These are phyloP conservation scores for Verticillium nubilum DNA, from an alignment of 2,329 filamentous ascomycete species.

Conservation along the genomic window DNA sequence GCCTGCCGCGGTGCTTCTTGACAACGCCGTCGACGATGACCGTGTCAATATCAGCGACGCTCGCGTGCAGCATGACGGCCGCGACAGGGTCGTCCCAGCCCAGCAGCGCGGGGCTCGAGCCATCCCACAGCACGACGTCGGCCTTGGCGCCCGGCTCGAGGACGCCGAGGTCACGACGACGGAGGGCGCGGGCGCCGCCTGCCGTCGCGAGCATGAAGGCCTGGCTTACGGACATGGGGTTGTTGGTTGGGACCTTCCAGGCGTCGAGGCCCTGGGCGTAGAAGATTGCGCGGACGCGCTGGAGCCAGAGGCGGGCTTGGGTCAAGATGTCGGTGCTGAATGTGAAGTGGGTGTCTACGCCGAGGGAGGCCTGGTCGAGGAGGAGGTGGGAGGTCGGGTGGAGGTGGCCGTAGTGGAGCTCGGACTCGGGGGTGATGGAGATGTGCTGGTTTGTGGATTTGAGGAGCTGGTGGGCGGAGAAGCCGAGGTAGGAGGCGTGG, in stretches of 20 bases:
- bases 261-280: conserved; percentile 30
- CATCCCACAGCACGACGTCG: conserved; percentile 48
- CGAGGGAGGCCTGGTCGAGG: conserved; percentile 46
- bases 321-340: conserved; percentile 44
- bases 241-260: conserved; percentile 38
- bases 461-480: conserved; percentile 32
- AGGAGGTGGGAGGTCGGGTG: conserved; percentile 36
- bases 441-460: conserved; percentile 45
- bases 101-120: conserved; percentile 39
- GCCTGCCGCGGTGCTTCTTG: conserved; percentile 36
- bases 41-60: conserved; percentile 43
- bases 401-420: conserved; percentile 52
- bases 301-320: conserved; percentile 50
- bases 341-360: conserved; percentile 49
- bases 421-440: conserved; percentile 53
- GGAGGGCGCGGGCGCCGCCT: conserved; percentile 44
- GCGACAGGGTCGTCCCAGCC: conserved; percentile 52
- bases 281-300: conserved; percentile 32
- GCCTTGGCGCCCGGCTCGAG: conserved; percentile 45
- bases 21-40: conserved; percentile 46
- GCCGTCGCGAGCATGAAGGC: conserved; percentile 51
- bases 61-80: conserved; percentile 49
- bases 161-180: conserved; percentile 44
- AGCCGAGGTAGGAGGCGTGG: conserved; percentile 40
- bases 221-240: conserved; percentile 47